Conservation (phyloP, 306 rosid species). For the Vicia faba region DNA sequence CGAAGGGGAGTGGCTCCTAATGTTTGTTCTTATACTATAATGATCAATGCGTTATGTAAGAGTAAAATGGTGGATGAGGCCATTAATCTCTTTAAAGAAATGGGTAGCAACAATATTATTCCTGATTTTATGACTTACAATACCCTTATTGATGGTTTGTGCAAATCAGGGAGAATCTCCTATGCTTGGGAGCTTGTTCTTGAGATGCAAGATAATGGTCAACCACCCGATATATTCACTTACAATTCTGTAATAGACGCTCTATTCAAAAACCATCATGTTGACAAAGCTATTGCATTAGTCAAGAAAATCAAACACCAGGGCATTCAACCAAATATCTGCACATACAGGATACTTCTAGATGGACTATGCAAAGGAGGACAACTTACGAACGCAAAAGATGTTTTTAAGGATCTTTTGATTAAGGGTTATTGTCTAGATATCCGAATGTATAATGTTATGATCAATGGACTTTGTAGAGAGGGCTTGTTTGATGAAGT, state of each 20-base stretch:
- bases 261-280: conserved; percentile 2
- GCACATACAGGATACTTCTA: no score
- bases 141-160: background rate
- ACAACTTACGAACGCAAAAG: background rate
- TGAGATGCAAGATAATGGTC: no score
- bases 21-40: background rate
- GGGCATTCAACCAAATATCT: no score
- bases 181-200: no score
- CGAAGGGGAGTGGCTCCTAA: background rate
- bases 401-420: background rate
- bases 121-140: background rate
- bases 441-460: background rate
- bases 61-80: no score
- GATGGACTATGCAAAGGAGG: conserved; percentile 5
- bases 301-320: no score
- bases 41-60: no score
- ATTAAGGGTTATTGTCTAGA: background rate
- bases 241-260: conserved; percentile 27
- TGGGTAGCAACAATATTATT: background rate
- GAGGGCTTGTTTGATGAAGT: no score
- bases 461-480: background rate
- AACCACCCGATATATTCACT: no score
- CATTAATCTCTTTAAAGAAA: background rate
- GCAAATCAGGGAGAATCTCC: background rate
- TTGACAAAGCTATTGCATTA: background rate